phyloP scores from a whole-genome alignment of 1,139 yeast genomes.

The Debaryomycetaceae sp. region DNA sequence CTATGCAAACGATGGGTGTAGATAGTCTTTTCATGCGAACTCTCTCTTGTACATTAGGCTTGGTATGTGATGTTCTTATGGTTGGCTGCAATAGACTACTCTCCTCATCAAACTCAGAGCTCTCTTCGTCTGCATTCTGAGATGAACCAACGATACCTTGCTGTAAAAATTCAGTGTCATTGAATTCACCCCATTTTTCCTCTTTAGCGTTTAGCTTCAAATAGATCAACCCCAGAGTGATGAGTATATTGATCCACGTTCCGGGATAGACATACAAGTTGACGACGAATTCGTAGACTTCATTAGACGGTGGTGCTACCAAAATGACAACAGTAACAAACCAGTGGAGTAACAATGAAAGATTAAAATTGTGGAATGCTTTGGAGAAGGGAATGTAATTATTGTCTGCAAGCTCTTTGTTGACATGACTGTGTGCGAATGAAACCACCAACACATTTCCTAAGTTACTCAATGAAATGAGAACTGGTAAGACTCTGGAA shows the following conservation, averaged over 20 bases:
- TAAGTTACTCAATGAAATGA: conserved; percentile 70
- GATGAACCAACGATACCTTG: neutral
- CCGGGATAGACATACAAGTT: conserved; percentile 51
- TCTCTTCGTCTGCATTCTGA: neutral
- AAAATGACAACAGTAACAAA: conserved; percentile 42
- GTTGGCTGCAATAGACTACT: neutral
- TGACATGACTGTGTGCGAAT: conserved; percentile 73
- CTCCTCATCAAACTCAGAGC: neutral
- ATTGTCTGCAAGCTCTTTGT: conserved; percentile 71
- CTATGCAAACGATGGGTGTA: conserved; percentile 29
- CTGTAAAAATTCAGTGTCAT: conserved; percentile 2
- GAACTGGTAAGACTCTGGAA: conserved; percentile 58
- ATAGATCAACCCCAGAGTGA: conserved; percentile 41
- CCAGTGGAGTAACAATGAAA: conserved; percentile 44
- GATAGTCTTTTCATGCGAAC: conserved; percentile 10
- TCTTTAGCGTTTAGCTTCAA: conserved; percentile 25
- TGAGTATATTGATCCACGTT: conserved; percentile 45
- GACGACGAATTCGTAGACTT: conserved; percentile 47
- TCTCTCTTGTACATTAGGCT: neutral
- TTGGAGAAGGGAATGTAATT: conserved; percentile 67
- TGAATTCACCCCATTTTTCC: conserved; percentile 33
- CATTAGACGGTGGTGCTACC: conserved; percentile 45
- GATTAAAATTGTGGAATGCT: conserved; percentile 52
- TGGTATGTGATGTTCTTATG: neutral
- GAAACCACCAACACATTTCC: conserved; percentile 80